A percentile compares a stretch with the other conserved stretches of the same genome.
These are phyloP conservation scores for Scenedesmus sp. DNA, from an alignment of 163 green algal genomes.

Conservation along the genomic window DNA sequence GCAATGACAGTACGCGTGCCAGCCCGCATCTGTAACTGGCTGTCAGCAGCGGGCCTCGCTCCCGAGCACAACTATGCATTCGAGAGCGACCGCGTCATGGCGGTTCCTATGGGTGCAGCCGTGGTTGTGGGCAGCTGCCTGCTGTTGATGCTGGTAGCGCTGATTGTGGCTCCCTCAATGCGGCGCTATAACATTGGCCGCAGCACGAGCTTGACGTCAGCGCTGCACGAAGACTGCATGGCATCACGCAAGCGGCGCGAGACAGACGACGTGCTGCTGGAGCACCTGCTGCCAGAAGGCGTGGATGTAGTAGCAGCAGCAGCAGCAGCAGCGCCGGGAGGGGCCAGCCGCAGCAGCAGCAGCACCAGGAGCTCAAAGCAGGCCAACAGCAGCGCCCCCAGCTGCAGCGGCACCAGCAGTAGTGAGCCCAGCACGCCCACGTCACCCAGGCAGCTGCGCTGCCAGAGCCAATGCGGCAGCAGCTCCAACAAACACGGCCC, in stretches of 20 bases:
- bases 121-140: not conserved
- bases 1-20: not conserved
- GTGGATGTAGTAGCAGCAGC: not conserved
- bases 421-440: not conserved
- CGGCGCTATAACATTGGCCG: not conserved
- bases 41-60: not conserved
- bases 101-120: not conserved
- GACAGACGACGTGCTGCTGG: not conserved
- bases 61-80: not conserved
- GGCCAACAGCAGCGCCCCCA: not conserved
- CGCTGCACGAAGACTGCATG: not conserved
- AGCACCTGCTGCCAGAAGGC: not conserved
- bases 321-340: not conserved
- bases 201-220: conserved; percentile 11
- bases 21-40: not conserved
- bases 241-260: not conserved
- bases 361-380: not conserved
- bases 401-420: not conserved
- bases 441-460: not conserved
- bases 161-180: not conserved
- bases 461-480: not conserved
- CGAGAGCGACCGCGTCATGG: not conserved
- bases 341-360: not conserved
- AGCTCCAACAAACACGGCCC: not conserved
- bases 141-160: not conserved